Percentiles rank a stretch among this genome's conserved stretches.
Evolutionary conservation across 805 yeast species (phyloP).

Genomic region (Yarrowia hollandica): DNA sequence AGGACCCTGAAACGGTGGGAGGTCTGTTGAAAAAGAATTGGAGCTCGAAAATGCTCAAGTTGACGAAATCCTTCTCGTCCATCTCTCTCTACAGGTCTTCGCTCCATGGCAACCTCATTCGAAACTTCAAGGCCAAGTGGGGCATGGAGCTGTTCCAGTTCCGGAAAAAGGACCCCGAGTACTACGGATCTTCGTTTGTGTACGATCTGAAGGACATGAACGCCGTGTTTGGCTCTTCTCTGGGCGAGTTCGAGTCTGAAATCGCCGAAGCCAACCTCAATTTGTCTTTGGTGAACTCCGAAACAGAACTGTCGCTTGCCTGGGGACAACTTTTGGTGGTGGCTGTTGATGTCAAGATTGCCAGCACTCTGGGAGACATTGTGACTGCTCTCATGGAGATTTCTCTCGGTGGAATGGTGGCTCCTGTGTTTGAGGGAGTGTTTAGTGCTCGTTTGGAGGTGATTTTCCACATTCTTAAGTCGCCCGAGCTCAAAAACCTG

Average conservation of each 20-base stretch:
- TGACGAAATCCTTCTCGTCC: conserved; percentile 44
- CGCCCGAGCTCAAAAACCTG: neutral
- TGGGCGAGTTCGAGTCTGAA: conserved; percentile 51
- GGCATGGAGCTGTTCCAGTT: conserved; percentile 50
- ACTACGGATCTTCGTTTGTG: conserved; percentile 53
- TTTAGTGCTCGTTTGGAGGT: conserved; percentile 20
- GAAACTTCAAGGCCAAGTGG: conserved; percentile 52
- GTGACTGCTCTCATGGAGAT: conserved; percentile 10
- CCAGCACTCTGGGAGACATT: conserved; percentile 2
- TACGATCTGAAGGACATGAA: conserved; percentile 68
- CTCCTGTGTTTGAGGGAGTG: conserved; percentile 21
- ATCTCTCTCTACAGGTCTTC: conserved; percentile 51
- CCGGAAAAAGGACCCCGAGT: conserved; percentile 48
- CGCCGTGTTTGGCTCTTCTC: conserved; percentile 50
- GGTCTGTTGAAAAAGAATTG: conserved; percentile 36
- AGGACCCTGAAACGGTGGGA: conserved; percentile 48
- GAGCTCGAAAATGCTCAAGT: conserved; percentile 31
- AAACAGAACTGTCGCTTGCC: conserved; percentile 66
- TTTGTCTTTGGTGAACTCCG: conserved; percentile 63
- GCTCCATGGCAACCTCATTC: conserved; percentile 49
- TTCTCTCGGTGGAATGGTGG: conserved; percentile 9
- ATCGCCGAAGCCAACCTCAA: conserved; percentile 62
- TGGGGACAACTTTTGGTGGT: conserved; percentile 72
- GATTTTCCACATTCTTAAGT: conserved; percentile 16
- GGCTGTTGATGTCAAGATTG: conserved; percentile 44